Base-by-base conservation (phyloP, 2,329 filamentous ascomycete species). In the Exserohilum rostratum region DNA sequence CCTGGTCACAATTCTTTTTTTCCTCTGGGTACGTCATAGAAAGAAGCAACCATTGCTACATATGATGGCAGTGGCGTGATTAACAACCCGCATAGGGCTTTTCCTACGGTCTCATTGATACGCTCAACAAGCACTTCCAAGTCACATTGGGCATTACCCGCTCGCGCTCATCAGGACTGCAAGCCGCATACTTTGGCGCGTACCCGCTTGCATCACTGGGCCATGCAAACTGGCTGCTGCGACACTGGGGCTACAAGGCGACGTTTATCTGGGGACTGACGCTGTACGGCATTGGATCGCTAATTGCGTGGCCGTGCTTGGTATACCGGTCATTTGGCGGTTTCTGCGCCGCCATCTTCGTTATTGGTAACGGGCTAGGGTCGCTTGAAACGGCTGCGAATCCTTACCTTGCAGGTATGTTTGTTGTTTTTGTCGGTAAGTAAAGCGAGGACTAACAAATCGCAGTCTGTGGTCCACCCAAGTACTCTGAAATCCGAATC, bases 1-100 rank as follows among this genome's bases (percentile, higher is more conserved):
- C 50, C 80, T 91, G 4, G 88, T 90, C 46, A 88, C 85, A 0
- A 77, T 86, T 43, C 74, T 88, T 1, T 88, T 87, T 76, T 87
- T 88, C 69, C 79, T 88, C 18, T 87, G 85, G 85, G 83, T 79
- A 69, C 35, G 38, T 29, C 12, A 25, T n/a, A n/a, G n/a, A n/a
- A n/a, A n/a, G n/a, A n/a, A n/a, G n/a, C n/a, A n/a, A n/a, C n/a
- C n/a, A n/a, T n/a, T n/a, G n/a, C n/a, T n/a, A n/a, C n/a, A n/a
- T n/a, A n/a, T 18, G 7, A 17, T 10, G 5, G 17, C 12, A 18
- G 11, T 27, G 11, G 29, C 25, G 15, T 9, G 5, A n/a, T 12
- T 17, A 5, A 33, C 5, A 1, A 46, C 12, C 18, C 3, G n/a
- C 22, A 2, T 46, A 78, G 77, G 77, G 83, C 22, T 85, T 84